Percentiles rank a stretch among this genome's conserved stretches.
Conservation (phyloP, 148 eudicot genomes). For the Pharnaceum exiguum region DNA sequence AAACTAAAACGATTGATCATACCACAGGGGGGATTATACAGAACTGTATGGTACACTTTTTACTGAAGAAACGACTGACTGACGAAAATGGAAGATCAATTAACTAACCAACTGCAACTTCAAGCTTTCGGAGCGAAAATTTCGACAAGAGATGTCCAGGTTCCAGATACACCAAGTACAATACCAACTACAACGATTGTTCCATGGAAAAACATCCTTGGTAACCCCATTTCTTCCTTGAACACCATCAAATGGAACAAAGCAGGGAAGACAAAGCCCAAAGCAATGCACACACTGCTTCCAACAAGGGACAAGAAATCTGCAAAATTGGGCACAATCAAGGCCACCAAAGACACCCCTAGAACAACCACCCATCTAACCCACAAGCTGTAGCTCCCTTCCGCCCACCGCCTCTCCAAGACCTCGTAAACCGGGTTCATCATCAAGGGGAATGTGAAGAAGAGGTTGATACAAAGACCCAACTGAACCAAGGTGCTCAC, state of each 20-base stretch:
- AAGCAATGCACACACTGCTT: constrained; percentile 66
- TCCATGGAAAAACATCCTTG: constrained; percentile 30
- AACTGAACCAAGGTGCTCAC: constrained; percentile 56
- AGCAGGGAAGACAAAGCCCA: constrained; percentile 84
- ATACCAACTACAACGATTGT: constrained; percentile 48
- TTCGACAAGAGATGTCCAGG: constrained; percentile 52
- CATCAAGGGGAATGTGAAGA: constrained; percentile 73
- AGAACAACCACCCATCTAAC: constrained; percentile 63
- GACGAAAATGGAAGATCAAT: constrained; percentile 5
- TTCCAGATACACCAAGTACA: constrained; percentile 53
- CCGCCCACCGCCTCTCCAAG: constrained; percentile 55
- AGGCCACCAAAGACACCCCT: constrained; percentile 50
- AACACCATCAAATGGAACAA: constrained; percentile 60
- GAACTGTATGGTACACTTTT: too few relatives aligned
- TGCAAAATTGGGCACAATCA: constrained; percentile 71
- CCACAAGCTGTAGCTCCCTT: constrained; percentile 61
- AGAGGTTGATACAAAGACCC: constrained; percentile 64
- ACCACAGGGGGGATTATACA: too few relatives aligned
- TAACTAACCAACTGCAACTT: neutral
- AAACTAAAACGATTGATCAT: too few relatives aligned
- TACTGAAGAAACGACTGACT: too few relatives aligned
- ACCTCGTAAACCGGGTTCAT: constrained; percentile 91
- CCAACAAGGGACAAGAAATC: constrained; percentile 88
- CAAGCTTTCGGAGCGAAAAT: constrained; percentile 48
- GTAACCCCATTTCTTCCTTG: constrained; percentile 50